phyloP scores from a whole-genome alignment of 2,329 filamentous ascomycete species.

The Xylariaceae sp. region DNA sequence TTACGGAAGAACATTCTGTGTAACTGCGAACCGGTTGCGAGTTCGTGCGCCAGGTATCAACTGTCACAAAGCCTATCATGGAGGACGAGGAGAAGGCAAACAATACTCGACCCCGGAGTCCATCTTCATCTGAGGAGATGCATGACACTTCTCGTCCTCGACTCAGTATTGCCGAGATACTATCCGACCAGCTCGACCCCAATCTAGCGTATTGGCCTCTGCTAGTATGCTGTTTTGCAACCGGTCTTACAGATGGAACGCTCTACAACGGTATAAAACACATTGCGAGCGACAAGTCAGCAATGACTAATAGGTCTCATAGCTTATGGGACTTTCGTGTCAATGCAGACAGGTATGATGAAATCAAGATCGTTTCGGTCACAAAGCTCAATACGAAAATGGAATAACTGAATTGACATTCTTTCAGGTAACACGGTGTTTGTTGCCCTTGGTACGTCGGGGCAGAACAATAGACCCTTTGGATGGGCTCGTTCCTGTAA shows the following conservation, averaged over 20 bases:
- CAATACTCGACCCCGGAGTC: too few species aligned
- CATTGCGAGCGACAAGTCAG: not conserved
- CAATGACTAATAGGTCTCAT: not conserved
- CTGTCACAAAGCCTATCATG: too few species aligned
- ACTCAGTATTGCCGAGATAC: too few species aligned
- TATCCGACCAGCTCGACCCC: too few species aligned
- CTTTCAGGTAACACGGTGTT: conserved; percentile 39
- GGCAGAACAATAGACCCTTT: conserved; percentile 36
- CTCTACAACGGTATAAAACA: conserved; percentile 22
- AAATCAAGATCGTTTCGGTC: not conserved
- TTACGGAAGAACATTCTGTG: too few species aligned
- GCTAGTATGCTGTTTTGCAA: conserved; percentile 25
- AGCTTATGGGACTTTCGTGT: conserved; percentile 42
- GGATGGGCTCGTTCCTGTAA: conserved; percentile 38
- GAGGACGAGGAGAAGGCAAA: too few species aligned
- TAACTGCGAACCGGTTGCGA: too few species aligned
- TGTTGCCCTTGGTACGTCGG: conserved; percentile 36
- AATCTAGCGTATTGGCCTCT: conserved; percentile 9
- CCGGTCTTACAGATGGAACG: conserved; percentile 27
- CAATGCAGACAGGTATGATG: conserved; percentile 34
- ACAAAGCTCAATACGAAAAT: not conserved
- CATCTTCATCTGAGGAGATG: too few species aligned
- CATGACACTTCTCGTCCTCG: too few species aligned
- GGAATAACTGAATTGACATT: not conserved
- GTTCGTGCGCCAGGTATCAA: too few species aligned